Base-by-base conservation (phyloP, 345 rosid species). In the Rhizophora apiculata region DNA sequence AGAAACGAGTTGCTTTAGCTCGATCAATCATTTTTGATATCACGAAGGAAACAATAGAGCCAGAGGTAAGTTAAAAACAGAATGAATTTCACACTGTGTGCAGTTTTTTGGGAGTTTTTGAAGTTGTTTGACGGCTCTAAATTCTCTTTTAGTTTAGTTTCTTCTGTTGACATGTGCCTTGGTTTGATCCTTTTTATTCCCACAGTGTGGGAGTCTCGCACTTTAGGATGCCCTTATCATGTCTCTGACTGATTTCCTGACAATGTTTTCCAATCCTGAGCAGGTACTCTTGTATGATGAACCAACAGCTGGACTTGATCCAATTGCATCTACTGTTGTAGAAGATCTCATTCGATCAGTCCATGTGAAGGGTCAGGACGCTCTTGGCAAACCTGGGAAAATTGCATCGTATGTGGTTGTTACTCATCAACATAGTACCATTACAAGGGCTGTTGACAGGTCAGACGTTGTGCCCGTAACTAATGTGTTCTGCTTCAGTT, bases 271-370 rank as follows among this genome's bases (percentile, higher is more conserved):
- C 18, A 36, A n/a, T 39, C 16, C 49, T 61, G 63, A 43, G 24
- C 79, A 95, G 97, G 92, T 92, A 43, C 87, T 95, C 59, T 78
- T 95, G 78, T 95, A 92, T 26, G 97, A 95, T 60, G 97, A 95
- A 78, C 96, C 96, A 74, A 92, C 97, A 8, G 97, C 96, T 36
- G 99, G 99, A 62, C 99, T 95, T 43, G 99, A 95, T 84, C 99
- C 99, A 60, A 92, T 92, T 74, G 98, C 98, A 68, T 92, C 98
- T n/a, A 95, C 98, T 24, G 98, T 95, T 52, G 98, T 95, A 46
- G 98, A 95, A 86, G 99, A 95, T 85, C 96, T 95, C 58, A 95
- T 95, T 74, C 89, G 92, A 34, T 90, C 96, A 48, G 94, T 92
- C 67, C 99, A 90, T 80, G 62, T 64, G 69, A 86, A 78, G 56